phyloP scores from a whole-genome alignment of 495 filamentous ascomycete genomes.

The Trichoderma reesei region DNA sequence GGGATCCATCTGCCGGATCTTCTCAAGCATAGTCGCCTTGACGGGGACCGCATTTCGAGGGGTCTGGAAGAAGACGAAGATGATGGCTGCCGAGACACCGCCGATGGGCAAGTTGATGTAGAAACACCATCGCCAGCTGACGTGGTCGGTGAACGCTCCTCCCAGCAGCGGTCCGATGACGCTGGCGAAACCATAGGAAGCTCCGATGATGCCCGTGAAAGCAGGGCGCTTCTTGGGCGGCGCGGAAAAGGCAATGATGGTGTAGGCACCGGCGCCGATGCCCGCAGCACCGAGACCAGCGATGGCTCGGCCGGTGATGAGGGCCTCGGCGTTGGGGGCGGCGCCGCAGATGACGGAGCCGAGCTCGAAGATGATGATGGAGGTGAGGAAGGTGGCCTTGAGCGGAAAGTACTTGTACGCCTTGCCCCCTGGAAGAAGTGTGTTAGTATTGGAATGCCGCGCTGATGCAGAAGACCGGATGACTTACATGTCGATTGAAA shows the following conservation, averaged over 20 bases:
- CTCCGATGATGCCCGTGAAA: slow-evolving; percentile 29
- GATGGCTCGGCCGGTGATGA: slow-evolving; percentile 44
- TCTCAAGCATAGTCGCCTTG: slow-evolving; percentile 28
- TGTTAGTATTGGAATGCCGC: background rate
- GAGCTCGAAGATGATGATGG: slow-evolving; percentile 33
- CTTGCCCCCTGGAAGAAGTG: slow-evolving; percentile 22
- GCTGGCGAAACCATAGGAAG: slow-evolving; percentile 22
- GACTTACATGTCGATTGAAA: slow-evolving; percentile 15
- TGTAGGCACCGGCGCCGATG: slow-evolving; percentile 37
- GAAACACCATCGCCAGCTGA: slow-evolving; percentile 59
- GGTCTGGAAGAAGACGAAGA: slow-evolving; percentile 41
- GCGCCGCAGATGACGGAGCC: slow-evolving; percentile 43
- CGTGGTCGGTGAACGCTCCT: slow-evolving; percentile 49
- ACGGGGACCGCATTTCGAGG: slow-evolving; percentile 29
- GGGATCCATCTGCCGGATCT: slow-evolving; percentile 24
- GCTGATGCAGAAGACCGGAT: background rate
- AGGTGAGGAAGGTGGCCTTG: slow-evolving; percentile 34
- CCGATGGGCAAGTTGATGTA: slow-evolving; percentile 58
- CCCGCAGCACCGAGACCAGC: slow-evolving; percentile 38
- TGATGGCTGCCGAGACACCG: slow-evolving; percentile 37
- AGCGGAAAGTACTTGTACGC: slow-evolving; percentile 36
- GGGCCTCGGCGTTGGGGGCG: slow-evolving; percentile 39
- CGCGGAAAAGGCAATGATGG: slow-evolving; percentile 34
- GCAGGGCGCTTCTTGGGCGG: slow-evolving; percentile 30
- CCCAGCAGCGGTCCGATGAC: slow-evolving; percentile 45